These are phyloP conservation scores for Heteromeles arbutifolia DNA, from an alignment of 306 rosid species.

Conservation along the genomic window DNA sequence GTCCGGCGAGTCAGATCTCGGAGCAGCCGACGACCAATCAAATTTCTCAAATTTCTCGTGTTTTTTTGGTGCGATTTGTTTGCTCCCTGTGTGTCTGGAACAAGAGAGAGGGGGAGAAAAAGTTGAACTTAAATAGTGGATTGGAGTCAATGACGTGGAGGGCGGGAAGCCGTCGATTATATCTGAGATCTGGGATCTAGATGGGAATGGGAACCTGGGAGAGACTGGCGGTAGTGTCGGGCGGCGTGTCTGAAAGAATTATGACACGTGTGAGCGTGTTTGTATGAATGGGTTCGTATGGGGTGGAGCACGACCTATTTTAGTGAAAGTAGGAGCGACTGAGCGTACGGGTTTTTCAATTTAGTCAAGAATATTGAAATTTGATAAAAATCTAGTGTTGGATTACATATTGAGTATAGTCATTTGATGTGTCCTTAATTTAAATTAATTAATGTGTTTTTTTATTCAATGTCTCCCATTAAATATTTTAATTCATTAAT, in stretches of 20 bases:
- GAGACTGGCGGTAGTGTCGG: not conserved
- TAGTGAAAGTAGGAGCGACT: not conserved
- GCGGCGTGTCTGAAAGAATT: not conserved
- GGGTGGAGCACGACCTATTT: not conserved
- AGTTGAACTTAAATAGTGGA: slow-evolving; percentile 4
- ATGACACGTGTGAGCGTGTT: not conserved
- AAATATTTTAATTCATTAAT: too few species aligned
- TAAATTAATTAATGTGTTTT: too few species aligned
- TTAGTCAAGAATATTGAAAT: too few species aligned
- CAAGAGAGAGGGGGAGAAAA: not conserved
- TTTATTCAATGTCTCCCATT: too few species aligned
- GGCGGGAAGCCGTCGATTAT: not conserved
- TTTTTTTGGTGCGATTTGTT: not conserved
- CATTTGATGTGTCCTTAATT: too few species aligned
- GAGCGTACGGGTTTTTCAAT: slow-evolving; percentile 13
- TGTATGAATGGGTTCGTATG: not conserved
- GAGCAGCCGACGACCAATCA: not conserved
- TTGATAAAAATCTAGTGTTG: too few species aligned
- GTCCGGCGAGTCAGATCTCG: slow-evolving; percentile 9
- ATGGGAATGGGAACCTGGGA: not conserved
- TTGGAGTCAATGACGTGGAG: slow-evolving; percentile 15
- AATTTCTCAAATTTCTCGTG: slow-evolving; percentile 1
- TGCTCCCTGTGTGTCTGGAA: not conserved
- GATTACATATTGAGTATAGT: too few species aligned
- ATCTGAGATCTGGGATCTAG: slow-evolving; percentile 9